phyloP scores from a whole-genome alignment of 805 yeast genomes.

The Myxozyma mucilagina region DNA sequence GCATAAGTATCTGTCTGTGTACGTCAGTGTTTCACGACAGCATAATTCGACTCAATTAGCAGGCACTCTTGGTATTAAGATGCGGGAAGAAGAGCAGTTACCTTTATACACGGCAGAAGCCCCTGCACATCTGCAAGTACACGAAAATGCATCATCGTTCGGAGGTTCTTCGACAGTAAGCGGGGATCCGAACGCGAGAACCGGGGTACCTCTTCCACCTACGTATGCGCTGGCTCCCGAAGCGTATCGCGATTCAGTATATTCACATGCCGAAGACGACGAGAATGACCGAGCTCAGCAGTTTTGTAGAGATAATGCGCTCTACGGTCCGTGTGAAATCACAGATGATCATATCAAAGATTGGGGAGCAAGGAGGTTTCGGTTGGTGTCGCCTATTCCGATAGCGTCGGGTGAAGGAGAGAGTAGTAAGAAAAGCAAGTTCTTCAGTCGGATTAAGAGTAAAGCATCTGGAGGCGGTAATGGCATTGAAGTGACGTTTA shows the following conservation, averaged over 20 bases:
- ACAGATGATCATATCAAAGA: neutral
- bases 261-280: conserved; percentile 5
- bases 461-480: neutral
- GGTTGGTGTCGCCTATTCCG: neutral
- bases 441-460: neutral
- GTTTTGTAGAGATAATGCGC: neutral
- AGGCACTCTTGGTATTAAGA: neutral
- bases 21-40: neutral
- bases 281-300: neutral
- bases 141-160: neutral
- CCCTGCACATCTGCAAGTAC: neutral
- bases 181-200: too few species aligned
- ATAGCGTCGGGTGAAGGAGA: neutral
- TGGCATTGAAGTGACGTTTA: neutral
- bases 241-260: neutral
- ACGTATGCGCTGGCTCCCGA: neutral
- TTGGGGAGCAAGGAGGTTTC: neutral
- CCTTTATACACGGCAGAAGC: neutral
- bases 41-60: neutral
- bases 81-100: neutral
- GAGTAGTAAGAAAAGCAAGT: neutral
- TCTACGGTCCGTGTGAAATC: neutral
- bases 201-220: neutral
- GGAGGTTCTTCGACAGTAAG: neutral
- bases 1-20: neutral